A percentile compares a stretch with the other conserved stretches of the same genome.
Conservation (phyloP, 1,284 basidiomycete genomes). For the Exobasidium rhododendri region DNA sequence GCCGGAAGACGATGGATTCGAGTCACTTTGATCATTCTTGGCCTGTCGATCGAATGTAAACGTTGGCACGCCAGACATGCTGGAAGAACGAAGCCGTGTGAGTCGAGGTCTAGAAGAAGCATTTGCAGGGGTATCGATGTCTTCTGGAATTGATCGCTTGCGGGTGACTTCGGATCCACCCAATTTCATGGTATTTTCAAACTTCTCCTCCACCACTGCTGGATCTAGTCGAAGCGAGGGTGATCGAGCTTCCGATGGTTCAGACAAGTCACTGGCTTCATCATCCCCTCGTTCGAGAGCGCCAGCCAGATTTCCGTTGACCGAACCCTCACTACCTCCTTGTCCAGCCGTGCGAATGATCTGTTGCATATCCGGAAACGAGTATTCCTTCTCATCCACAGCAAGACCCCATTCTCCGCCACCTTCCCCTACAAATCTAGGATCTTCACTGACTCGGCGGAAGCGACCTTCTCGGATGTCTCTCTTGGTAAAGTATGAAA, state of each 20-base stretch:
- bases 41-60: neutral
- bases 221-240: neutral
- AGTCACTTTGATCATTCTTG: neutral
- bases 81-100: neutral
- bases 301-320: too few species aligned
- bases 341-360: neutral
- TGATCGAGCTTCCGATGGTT: neutral
- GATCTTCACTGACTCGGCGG: slow-evolving; percentile 49
- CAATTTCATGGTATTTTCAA: neutral
- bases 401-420: slow-evolving; percentile 46
- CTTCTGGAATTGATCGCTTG: neutral
- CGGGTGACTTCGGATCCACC: neutral
- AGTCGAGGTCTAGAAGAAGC: neutral
- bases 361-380: neutral
- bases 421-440: slow-evolving; percentile 42
- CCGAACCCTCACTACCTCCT: slow-evolving; percentile 1
- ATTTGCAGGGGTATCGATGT: neutral
- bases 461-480: slow-evolving; percentile 44
- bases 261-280: slow-evolving; percentile 1
- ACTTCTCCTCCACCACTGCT: neutral
- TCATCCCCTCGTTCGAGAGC: neutral
- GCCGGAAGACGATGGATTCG: neutral
- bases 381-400: slow-evolving; percentile 40
- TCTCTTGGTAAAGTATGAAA: slow-evolving; percentile 52
- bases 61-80: neutral